Evolutionary conservation across 2,329 filamentous ascomycete genomes (phyloP).

Genomic region (Fusarium zealandicum): DNA sequence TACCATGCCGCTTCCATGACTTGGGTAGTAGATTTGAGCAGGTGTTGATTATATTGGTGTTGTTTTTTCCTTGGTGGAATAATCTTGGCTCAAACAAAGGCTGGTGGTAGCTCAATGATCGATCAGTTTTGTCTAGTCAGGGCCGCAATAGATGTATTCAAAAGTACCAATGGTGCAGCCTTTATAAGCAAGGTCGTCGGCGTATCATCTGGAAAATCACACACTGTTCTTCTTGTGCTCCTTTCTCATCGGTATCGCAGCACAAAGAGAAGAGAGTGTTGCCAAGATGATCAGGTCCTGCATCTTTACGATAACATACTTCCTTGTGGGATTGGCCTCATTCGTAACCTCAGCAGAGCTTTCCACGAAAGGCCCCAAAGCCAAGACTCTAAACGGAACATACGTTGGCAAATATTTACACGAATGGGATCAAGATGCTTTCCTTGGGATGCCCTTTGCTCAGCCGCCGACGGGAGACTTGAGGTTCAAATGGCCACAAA

Average conservation of each 20-base stretch:
- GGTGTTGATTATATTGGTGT: background rate
- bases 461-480: slow-evolving; percentile 48
- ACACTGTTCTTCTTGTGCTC: background rate
- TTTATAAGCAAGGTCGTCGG: too few species aligned
- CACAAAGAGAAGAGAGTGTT: too few species aligned
- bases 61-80: slow-evolving; percentile 30
- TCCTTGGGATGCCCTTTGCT: slow-evolving; percentile 51
- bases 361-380: slow-evolving; percentile 19
- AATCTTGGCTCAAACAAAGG: too few species aligned
- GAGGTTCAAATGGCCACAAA: slow-evolving; percentile 48
- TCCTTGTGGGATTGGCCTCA: background rate
- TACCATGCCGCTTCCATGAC: background rate
- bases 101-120: too few species aligned
- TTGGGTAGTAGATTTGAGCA: background rate
- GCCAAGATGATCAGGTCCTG: background rate
- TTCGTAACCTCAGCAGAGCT: background rate
- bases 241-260: too few species aligned
- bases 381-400: slow-evolving; percentile 37
- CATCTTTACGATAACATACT: background rate
- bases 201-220: background rate
- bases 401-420: slow-evolving; percentile 44
- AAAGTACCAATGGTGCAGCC: too few species aligned
- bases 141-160: too few species aligned
- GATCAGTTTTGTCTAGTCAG: too few species aligned
- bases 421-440: slow-evolving; percentile 48